Evolutionary conservation across 495 filamentous ascomycete species (phyloP), one percentile per base, ranked within the genome.

Genomic region (Copromyces sp.): DNA sequence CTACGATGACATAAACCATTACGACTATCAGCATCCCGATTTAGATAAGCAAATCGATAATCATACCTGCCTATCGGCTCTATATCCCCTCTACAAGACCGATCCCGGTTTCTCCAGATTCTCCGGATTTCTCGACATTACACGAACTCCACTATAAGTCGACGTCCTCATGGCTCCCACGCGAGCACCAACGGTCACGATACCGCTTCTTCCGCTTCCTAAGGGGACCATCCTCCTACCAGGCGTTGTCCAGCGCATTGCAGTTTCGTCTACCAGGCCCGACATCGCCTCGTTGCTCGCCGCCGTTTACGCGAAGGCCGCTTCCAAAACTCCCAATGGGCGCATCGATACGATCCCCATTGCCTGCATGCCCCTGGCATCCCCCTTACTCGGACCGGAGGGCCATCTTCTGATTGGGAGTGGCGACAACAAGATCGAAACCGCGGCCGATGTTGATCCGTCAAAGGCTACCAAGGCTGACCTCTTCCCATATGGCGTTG

Each of bases 231-330:
- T 97, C 44, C 87, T 98, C 37, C 87, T 97, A 0, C 94, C 94
- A 29, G 93, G 94, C 69, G 88, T 91, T 20, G 90, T 92, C 45
- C 83, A 94, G 39, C 88, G 93, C 73, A 89, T 97, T 69, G 88
- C 92, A 24, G 89, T 97, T 32, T 80, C 83, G 14, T 83, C 89
- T 37, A 91, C 90, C 79, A 91, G 94, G 16, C 87, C 92, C 39
- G 94, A 98, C 79, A 89, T 97, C 72, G 89, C 91, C 59, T 91
- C 93, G 70, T 84, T 98, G 41, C 89, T 97, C 17, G 90, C 92
- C 8, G 88, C 90, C 45, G 85, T 95, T 65, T 91, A 93, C 77
- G 89, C 89, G 70, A 88, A 87, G 65, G 87, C 89, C 24, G 86
- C 88, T 29, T 86, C 87, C 40, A 87, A 87, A 70, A 89, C 87